Conservation (phyloP, 2,329 filamentous ascomycete species). For the Trichoderma breve region DNA sequence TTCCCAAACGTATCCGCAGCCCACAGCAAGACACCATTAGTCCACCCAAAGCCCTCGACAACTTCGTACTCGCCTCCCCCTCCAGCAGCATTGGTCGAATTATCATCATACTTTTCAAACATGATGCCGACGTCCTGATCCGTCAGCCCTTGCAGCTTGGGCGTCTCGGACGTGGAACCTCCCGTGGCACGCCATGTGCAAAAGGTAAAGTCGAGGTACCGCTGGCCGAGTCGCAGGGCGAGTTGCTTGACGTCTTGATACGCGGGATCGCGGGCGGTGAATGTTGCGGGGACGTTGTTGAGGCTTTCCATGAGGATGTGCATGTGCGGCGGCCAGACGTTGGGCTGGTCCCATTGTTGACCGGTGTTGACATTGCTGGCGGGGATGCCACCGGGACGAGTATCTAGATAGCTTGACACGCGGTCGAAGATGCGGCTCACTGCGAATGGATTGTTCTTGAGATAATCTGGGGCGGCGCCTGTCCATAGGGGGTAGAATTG, state of each 20-base stretch:
- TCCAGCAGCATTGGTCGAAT: conserved; percentile 58
- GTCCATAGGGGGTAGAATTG: conserved; percentile 71
- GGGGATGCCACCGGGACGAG: conserved; percentile 55
- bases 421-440: conserved; percentile 54
- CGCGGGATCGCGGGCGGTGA: conserved; percentile 51
- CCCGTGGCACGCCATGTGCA: conserved; percentile 70
- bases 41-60: conserved; percentile 70
- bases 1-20: conserved; percentile 60
- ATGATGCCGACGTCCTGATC: conserved; percentile 55
- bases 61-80: conserved; percentile 67
- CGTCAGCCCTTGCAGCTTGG: conserved; percentile 48
- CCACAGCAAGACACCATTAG: conserved; percentile 68
- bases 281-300: conserved; percentile 57
- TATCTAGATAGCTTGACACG: conserved; percentile 52
- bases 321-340: conserved; percentile 67
- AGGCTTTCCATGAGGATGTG: conserved; percentile 63
- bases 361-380: conserved; percentile 60
- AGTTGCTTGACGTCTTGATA: conserved; percentile 55
- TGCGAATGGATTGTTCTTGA: conserved; percentile 59
- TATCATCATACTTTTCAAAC: conserved; percentile 68
- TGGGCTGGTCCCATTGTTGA: conserved; percentile 70
- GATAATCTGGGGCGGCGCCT: conserved; percentile 56
- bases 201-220: conserved; percentile 65
- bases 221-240: conserved; percentile 59
- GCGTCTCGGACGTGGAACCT: conserved; percentile 54